Percentiles rank a stretch among this genome's conserved stretches.
phyloP scores from a whole-genome alignment of 169 alveolate genomes.

The Pseudocohnilembus persalinus region DNA sequence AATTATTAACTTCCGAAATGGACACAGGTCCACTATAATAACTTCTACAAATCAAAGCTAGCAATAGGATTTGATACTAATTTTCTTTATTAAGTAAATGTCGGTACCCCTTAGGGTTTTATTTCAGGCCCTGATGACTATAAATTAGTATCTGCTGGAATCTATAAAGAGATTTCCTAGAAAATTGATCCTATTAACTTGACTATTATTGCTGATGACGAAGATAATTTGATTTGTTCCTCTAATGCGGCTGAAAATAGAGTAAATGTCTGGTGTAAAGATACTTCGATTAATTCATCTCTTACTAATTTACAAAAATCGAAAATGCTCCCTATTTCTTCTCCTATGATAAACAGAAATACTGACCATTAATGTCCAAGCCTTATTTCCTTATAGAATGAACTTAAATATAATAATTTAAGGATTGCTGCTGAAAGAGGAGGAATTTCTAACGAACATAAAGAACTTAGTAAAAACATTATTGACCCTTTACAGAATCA shows the following conservation, averaged over 20 bases:
- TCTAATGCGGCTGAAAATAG: neutral
- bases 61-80: neutral
- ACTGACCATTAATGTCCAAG: too few relatives aligned
- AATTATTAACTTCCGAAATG: neutral
- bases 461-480: too few relatives aligned
- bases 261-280: neutral
- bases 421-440: too few relatives aligned
- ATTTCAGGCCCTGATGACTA: neutral
- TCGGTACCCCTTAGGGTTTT: neutral
- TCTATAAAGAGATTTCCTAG: neutral
- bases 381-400: too few relatives aligned
- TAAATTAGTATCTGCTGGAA: neutral
- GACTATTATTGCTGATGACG: neutral
- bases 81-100: neutral
- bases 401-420: too few relatives aligned
- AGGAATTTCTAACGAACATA: too few relatives aligned
- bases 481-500: too few relatives aligned
- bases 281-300: too few relatives aligned
- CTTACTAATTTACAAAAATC: too few relatives aligned
- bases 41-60: neutral
- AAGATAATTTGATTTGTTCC: neutral
- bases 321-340: too few relatives aligned
- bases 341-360: too few relatives aligned
- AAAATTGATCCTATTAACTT: neutral
- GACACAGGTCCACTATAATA: neutral